Percentiles rank a stretch among this genome's conserved stretches.
phyloP scores from a whole-genome alignment of 2,329 filamentous ascomycete species.

The Aspergillus ibericus region DNA sequence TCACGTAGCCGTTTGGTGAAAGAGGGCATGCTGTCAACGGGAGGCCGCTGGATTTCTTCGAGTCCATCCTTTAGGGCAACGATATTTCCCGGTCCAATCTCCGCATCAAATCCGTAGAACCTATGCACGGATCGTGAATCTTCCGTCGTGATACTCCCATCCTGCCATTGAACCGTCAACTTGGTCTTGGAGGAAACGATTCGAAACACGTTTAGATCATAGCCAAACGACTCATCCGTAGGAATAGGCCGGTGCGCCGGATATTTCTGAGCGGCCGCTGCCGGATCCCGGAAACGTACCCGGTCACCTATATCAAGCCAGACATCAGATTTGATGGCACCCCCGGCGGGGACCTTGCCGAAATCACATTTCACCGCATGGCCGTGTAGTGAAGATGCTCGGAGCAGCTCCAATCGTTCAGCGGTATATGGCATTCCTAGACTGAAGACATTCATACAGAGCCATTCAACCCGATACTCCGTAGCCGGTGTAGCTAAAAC shows the following conservation, averaged over 20 bases:
- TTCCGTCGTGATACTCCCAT: constrained; percentile 52
- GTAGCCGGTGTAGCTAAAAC: constrained; percentile 53
- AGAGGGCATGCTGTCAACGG: neutral
- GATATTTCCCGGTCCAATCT: constrained; percentile 60
- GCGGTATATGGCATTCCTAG: constrained; percentile 20
- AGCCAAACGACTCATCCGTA: constrained; percentile 52
- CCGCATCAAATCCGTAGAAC: constrained; percentile 45
- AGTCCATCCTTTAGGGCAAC: constrained; percentile 49
- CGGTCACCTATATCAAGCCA: constrained; percentile 47
- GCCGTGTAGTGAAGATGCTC: constrained; percentile 20
- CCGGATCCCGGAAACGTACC: constrained; percentile 58
- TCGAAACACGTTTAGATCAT: constrained; percentile 60
- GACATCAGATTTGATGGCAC: neutral
- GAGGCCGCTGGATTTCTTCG: constrained; percentile 13
- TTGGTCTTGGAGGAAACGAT: constrained; percentile 51
- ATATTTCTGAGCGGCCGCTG: constrained; percentile 54
- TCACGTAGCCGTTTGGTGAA: neutral
- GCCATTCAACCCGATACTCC: constrained; percentile 54
- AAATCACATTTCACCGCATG: constrained; percentile 26
- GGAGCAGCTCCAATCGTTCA: constrained; percentile 15
- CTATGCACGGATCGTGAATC: constrained; percentile 43
- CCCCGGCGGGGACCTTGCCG: constrained; percentile 17
- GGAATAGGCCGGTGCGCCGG: constrained; percentile 48
- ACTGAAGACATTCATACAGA: constrained; percentile 44
- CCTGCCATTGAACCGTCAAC: constrained; percentile 61